phyloP scores from a whole-genome alignment of 495 filamentous ascomycete species.

The Astrocystis sublimbata region DNA sequence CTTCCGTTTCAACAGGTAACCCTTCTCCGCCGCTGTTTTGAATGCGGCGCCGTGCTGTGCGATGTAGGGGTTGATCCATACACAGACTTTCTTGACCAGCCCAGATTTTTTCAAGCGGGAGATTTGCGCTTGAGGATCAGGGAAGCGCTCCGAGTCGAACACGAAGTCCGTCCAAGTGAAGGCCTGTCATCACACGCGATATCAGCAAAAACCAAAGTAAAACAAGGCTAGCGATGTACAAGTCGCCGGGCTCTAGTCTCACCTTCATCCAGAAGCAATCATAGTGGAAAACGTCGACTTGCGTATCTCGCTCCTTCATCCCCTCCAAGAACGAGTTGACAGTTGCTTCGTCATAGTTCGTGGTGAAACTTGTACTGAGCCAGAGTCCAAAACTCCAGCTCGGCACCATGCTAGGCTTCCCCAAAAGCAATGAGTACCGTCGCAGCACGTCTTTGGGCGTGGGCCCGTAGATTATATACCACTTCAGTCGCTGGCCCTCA shows the following conservation, averaged over 20 bases:
- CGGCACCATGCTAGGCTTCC: constrained; percentile 59
- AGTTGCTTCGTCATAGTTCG: constrained; percentile 67
- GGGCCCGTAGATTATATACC: constrained; percentile 67
- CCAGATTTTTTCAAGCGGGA: constrained; percentile 58
- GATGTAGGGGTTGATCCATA: constrained; percentile 74
- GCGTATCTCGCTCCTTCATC: constrained; percentile 64
- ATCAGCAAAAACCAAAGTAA: constrained; percentile 3
- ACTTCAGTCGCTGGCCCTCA: constrained; percentile 59
- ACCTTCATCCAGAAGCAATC: constrained; percentile 64
- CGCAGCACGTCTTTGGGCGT: constrained; percentile 67
- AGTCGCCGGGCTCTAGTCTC: neutral
- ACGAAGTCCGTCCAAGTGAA: constrained; percentile 77
- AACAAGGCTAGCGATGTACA: neutral
- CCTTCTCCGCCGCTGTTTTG: constrained; percentile 61
- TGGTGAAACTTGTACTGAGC: constrained; percentile 71
- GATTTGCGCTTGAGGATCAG: constrained; percentile 64
- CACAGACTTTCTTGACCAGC: constrained; percentile 61
- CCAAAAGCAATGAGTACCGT: constrained; percentile 63
- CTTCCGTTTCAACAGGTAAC: constrained; percentile 67
- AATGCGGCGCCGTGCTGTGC: constrained; percentile 68
- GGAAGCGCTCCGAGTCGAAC: constrained; percentile 68
- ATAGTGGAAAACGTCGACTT: constrained; percentile 70
- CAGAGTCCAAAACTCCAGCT: constrained; percentile 72
- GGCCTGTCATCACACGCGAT: constrained; percentile 32
- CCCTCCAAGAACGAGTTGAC: constrained; percentile 67